Base-by-base conservation (phyloP, 192 early-diverging fungal species). In the Coemansia sp. region DNA sequence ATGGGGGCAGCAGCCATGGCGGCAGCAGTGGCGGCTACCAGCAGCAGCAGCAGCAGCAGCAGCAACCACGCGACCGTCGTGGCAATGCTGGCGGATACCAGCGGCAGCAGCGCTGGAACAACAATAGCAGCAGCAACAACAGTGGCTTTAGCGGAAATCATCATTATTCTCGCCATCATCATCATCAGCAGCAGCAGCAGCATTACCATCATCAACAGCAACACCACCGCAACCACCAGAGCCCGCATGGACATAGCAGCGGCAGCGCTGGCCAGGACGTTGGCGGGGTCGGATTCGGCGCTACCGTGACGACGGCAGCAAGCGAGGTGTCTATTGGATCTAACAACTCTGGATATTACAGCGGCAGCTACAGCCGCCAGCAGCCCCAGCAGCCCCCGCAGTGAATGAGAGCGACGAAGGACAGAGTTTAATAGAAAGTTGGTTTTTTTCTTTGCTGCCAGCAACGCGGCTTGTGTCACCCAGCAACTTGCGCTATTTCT, bases 91-190 rank as follows among this genome's bases (percentile, higher is more conserved):
- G 63, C 15, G 49, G 46, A n/a, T 52, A 62, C 18, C 53, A 60
- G 19, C 56, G 54, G 9, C 66, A 68, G 58, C 62, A 63, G 43
- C 72, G 66, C 34, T 67, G 64, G 70, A 53, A 51, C 26, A 56
- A 56, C 33, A 51, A 40, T 36, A 54, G 38, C 26, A 45, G 33
- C 39, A 48, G 31, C 40, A 67, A 54, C 30, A 53, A 40, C 21
- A 29, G 34, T 31, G 25, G 43, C 1, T 13, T 14, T n/a, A 29
- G 37, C n/a, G n/a, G n/a, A n/a, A n/a, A n/a, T n/a, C n/a, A n/a
- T n/a, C n/a, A n/a, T n/a, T n/a, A n/a, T n/a, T n/a, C 27, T 34
- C 17, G 41, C 9, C 53, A 45, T 4, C 6, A 29, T 21, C 50
- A 38, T 17, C 5, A 21, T n/a, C 34, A 21, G n/a, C 29, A 29